Conservation (phyloP, 148 eudicot species). For the Camellia granthamiana region DNA sequence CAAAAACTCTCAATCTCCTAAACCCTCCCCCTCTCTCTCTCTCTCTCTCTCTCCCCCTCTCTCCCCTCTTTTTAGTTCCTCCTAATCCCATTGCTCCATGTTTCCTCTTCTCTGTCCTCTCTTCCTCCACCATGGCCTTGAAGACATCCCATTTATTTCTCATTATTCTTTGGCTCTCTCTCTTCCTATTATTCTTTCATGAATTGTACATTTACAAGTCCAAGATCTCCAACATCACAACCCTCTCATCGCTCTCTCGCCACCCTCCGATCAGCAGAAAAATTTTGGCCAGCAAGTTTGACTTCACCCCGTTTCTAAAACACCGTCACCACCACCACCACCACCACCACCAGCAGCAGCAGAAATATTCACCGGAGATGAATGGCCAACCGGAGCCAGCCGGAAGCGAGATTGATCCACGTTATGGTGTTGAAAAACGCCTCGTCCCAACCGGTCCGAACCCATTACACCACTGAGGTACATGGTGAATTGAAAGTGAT, state of each 20-base stretch:
- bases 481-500: neutral
- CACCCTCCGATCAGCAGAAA: constrained; percentile 34
- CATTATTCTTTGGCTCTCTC: constrained; percentile 34
- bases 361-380: neutral
- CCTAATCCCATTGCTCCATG: constrained; percentile 30
- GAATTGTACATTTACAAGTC: constrained; percentile 18
- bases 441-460: constrained; percentile 72
- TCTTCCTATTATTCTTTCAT: constrained; percentile 43
- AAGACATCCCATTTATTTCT: constrained; percentile 36
- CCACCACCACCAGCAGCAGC: too few species aligned
- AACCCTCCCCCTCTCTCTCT: too few species aligned
- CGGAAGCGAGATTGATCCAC: constrained; percentile 41
- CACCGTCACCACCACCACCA: constrained; percentile 28
- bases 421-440: constrained; percentile 61
- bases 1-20: constrained; percentile 37
- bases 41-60: constrained; percentile 13
- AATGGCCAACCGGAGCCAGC: neutral
- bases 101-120: constrained; percentile 46
- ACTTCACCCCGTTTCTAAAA: constrained; percentile 64
- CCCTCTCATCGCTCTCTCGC: constrained; percentile 1
- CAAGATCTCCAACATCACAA: neutral
- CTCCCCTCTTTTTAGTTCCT: constrained; percentile 9
- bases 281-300: constrained; percentile 37
- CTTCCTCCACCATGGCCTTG: constrained; percentile 29
- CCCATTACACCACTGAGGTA: constrained; percentile 66